A percentile compares a stretch with the other conserved stretches of the same genome.
These are phyloP conservation scores for Carex cristatella DNA, from an alignment of 176 grass and related monocot species.

Conservation along the genomic window DNA sequence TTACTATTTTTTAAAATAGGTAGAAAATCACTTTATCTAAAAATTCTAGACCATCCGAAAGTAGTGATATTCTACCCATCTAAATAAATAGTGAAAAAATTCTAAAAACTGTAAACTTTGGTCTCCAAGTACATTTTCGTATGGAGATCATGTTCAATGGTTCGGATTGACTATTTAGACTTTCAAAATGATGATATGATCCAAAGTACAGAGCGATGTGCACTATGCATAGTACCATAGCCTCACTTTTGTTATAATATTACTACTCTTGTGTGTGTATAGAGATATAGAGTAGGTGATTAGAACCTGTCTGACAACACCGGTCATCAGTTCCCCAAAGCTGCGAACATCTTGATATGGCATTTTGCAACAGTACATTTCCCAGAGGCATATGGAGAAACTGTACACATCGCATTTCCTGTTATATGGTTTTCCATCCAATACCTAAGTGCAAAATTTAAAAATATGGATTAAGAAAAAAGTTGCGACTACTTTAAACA, in stretches of 20 bases:
- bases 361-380: constrained; percentile 91
- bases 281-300: not conserved
- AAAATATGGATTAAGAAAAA: not conserved
- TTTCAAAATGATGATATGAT: no score
- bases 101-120: no score
- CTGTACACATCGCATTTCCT: constrained; percentile 92
- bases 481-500: not conserved
- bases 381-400: constrained; percentile 82
- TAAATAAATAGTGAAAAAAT: no score
- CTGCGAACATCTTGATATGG: constrained; percentile 58
- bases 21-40: no score
- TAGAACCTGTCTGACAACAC: constrained; percentile 62
- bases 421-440: constrained; percentile 68
- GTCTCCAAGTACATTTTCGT: no score
- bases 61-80: no score
- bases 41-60: no score
- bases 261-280: not conserved
- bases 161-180: no score
- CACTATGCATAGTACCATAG: no score
- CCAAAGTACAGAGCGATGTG: no score
- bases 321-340: constrained; percentile 60
- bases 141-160: no score
- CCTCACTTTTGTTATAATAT: not conserved
- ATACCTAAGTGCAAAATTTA: constrained; percentile 25
- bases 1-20: no score